These are phyloP conservation scores for Mycena maculata DNA, from an alignment of 768 basidiomycete genomes.

Conservation along the genomic window DNA sequence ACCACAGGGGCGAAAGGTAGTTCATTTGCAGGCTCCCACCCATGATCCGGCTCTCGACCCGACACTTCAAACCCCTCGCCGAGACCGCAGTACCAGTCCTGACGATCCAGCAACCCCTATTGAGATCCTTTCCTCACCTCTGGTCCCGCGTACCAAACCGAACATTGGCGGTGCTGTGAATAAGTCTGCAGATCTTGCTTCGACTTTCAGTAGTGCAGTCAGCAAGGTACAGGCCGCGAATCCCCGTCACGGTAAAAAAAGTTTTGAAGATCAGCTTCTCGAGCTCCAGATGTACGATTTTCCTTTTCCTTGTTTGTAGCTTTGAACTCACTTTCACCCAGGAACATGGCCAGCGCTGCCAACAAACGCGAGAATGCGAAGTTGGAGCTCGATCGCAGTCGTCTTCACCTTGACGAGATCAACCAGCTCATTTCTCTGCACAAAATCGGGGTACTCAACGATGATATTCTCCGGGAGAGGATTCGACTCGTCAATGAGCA, in stretches of 20 bases:
- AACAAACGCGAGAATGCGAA: constrained; percentile 2
- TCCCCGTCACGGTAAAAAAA: constrained; percentile 16
- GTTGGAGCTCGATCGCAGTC: not conserved
- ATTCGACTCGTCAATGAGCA: not conserved
- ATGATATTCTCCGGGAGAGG: not conserved
- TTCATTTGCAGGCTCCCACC: constrained; percentile 35
- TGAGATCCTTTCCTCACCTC: not conserved
- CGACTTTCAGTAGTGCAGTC: constrained; percentile 7
- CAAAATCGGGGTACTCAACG: not conserved
- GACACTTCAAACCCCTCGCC: not conserved
- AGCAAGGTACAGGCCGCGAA: constrained; percentile 10
- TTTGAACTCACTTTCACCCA: not conserved
- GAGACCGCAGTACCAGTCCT: not conserved
- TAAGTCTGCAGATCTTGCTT: not conserved
- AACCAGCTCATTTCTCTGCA: not conserved
- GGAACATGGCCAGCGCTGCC: not conserved
- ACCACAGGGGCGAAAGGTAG: constrained; percentile 36
- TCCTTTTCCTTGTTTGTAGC: not conserved
- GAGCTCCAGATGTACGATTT: constrained; percentile 26
- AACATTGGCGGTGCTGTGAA: too few relatives aligned
- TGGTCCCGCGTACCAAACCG: not conserved
- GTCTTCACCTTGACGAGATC: not conserved
- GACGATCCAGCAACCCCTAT: not conserved
- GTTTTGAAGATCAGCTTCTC: constrained; percentile 20
- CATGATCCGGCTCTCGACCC: not conserved